phyloP scores from a whole-genome alignment of 139 green algal species.

The Chlorella sorokiniana region DNA sequence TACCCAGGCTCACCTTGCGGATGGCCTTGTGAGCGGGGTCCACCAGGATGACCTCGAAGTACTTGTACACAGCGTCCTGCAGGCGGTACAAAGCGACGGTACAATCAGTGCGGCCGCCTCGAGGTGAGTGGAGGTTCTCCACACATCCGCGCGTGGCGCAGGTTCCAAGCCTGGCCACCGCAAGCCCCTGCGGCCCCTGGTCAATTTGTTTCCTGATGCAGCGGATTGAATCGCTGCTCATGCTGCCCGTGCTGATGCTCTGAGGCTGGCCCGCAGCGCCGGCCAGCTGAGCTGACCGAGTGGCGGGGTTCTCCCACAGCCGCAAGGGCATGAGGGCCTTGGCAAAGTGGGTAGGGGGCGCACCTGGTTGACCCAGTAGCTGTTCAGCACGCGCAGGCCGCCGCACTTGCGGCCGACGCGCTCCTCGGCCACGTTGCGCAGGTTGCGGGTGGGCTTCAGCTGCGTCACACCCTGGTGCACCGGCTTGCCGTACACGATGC shows the following conservation, averaged over 20 bases:
- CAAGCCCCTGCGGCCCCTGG: too few species aligned
- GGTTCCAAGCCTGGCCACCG: too few species aligned
- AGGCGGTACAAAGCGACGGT: too few species aligned
- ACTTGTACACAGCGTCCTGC: slow-evolving; percentile 99
- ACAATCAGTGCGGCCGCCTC: too few species aligned
- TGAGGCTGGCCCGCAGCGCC: too few species aligned
- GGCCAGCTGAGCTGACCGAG: too few species aligned
- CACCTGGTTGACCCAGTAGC: slow-evolving; percentile 99
- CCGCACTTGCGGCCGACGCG: slow-evolving; percentile 91
- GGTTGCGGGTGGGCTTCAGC: slow-evolving; percentile 96
- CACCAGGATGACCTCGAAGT: slow-evolving; percentile 99
- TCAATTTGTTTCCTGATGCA: too few species aligned
- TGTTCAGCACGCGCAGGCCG: slow-evolving; percentile 97
- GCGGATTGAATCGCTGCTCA: too few species aligned
- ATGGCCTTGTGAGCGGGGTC: slow-evolving; percentile 95
- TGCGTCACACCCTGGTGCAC: slow-evolving; percentile 96
- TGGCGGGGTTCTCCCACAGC: too few species aligned
- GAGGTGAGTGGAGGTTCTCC: too few species aligned
- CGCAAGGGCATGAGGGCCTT: not conserved
- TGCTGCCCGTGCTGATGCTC: too few species aligned
- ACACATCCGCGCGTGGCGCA: too few species aligned
- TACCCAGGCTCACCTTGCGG: slow-evolving; percentile 72
- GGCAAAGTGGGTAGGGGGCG: not conserved
- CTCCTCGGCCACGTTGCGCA: slow-evolving; percentile 94
- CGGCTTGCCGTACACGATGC: slow-evolving; percentile 98